Conservation (phyloP, 2,329 filamentous ascomycete species). For the Diaporthe vaccinii region DNA sequence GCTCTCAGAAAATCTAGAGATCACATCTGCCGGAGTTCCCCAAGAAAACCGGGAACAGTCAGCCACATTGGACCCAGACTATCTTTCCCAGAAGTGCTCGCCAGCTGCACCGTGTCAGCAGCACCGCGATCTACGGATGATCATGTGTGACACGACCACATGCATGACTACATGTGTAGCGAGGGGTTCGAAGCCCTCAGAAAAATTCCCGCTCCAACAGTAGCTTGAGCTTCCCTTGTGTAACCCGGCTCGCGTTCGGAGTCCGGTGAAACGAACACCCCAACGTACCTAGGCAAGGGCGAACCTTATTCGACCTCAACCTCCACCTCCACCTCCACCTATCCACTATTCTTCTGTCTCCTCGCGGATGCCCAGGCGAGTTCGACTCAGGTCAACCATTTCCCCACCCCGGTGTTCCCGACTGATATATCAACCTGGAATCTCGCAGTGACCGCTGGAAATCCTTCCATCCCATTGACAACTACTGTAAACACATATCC, state of each 20-base stretch:
- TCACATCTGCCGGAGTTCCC: background rate
- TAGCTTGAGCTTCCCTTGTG: background rate
- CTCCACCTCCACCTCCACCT: background rate
- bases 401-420: background rate
- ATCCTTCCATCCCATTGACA: background rate
- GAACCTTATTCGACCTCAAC: constrained; percentile 23
- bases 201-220: background rate
- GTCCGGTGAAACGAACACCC: background rate
- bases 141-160: background rate
- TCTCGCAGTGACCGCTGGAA: no score
- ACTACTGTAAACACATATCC: background rate
- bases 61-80: background rate
- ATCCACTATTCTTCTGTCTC: background rate
- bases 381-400: background rate
- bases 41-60: background rate
- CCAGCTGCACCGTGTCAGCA: background rate
- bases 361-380: background rate
- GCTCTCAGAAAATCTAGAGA: background rate
- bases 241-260: constrained; percentile 16
- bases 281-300: background rate
- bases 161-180: background rate
- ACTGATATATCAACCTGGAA: background rate
- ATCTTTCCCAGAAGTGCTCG: background rate
- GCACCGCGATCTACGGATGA: no score
- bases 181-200: background rate